phyloP scores from a whole-genome alignment of 2,329 filamentous ascomycete genomes.

The Paracoccidioides brasiliensis region DNA sequence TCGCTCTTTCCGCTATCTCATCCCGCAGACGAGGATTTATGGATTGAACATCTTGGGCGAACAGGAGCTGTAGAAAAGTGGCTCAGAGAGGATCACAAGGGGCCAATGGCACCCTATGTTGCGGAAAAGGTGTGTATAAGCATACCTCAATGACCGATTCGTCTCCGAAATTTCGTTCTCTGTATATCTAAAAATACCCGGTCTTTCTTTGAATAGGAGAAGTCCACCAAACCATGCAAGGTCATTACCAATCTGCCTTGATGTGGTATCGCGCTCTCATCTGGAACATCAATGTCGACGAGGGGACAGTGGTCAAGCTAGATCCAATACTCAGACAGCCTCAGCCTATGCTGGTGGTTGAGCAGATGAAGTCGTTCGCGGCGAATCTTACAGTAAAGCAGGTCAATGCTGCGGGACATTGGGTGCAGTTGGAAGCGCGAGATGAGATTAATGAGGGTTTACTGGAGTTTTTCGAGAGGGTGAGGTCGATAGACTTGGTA shows the following conservation, averaged over 20 bases:
- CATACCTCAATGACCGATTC: background rate
- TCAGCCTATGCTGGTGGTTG: constrained; percentile 13
- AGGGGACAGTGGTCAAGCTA: constrained; percentile 11
- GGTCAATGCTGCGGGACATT: constrained; percentile 14
- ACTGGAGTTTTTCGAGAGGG: constrained; percentile 10
- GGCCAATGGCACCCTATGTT: constrained; percentile 11
- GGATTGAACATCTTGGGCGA: constrained; percentile 13
- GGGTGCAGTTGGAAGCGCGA: constrained; percentile 16
- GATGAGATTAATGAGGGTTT: constrained; percentile 15
- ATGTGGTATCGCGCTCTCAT: constrained; percentile 17
- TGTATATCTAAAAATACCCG: background rate
- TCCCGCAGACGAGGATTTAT: constrained; percentile 11
- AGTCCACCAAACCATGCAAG: constrained; percentile 11
- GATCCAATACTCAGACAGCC: constrained; percentile 11
- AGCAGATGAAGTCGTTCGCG: constrained; percentile 10
- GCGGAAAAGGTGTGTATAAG: constrained; percentile 8
- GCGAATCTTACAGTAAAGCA: constrained; percentile 11
- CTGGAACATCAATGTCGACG: constrained; percentile 11
- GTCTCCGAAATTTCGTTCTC: background rate
- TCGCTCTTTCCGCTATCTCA: constrained; percentile 18
- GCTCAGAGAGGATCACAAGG: constrained; percentile 12
- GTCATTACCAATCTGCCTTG: constrained; percentile 11
- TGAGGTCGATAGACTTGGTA: background rate
- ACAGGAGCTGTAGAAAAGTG: constrained; percentile 14
- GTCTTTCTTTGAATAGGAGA: constrained; percentile 9